Base-by-base conservation (phyloP, 2,329 filamentous ascomycete species). In the Cryphonectria radicalis region DNA sequence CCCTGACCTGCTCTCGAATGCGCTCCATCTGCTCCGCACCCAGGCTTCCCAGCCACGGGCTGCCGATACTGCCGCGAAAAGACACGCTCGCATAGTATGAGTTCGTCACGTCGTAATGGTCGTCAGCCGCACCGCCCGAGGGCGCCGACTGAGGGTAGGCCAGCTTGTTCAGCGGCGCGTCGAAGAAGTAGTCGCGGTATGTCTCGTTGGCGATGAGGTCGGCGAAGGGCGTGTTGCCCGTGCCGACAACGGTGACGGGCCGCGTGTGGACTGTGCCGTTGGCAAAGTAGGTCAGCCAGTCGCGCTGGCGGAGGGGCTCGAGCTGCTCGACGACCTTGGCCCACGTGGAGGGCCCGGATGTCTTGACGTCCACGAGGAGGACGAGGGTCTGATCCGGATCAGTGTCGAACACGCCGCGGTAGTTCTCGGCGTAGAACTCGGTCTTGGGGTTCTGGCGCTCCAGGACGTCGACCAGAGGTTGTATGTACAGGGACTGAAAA, bases 341-440 rank as follows among this genome's bases (percentile, higher is more conserved):
- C 82, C 87, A 89, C 1, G 86, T 88, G 32, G 82, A 78, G 4
- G 79, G 76, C 0, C 86, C 87, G 37, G 84, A 78, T 2, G 85
- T 89, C 80, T 94, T 94, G 77, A 94, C 81, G 78, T 94, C 92
- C 42, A 94, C 84, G 5, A 94, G 84, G 4, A 94, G 83, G 6
- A 88, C 83, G 0, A 93, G 79, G 0, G 88, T 84, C 75, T 89
- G 87, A 1, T 77, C 76, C 0, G 88, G 85, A 72, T 86, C 80
- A 11, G 80, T 80, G 74, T 87, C 82, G 75, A 89, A 91, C 11
- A 93, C 81, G 17, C 91, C 91, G 73, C 82, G 81, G 1, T 75
- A 77, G 4, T 81, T 83, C 7, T 79, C 82, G 70, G 83, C 83
- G 71, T 80, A 80, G 73, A 87, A 86, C 5, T 81, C 76, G 0